Base-by-base conservation (phyloP, 2,329 filamentous ascomycete species). In the Colletotrichum eleusines region DNA sequence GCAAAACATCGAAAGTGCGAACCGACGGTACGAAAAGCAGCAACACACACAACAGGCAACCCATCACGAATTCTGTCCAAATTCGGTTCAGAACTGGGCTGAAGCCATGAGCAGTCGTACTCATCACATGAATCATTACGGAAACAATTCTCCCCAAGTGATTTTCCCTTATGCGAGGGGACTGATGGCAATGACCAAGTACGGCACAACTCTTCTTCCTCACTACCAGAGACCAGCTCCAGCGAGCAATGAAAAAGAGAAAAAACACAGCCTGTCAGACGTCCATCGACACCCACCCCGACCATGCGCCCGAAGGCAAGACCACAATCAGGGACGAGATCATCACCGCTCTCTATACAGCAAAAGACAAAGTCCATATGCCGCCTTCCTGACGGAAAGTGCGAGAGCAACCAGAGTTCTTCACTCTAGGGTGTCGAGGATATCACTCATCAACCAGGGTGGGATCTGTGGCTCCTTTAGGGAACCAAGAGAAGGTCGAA, bases 391-490 rank as follows among this genome's bases (percentile, higher is more conserved):
- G 88, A 79, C 88, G 85, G 87, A 85, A 83, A 86, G 87, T 76
- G 72, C 88, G 87, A 88, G 84, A 87, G 86, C 80, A 84, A 87
- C 80, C 80, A 81, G 80, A 87, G 84, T 84, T 86, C 87, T 92
- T 95, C 93, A 96, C 93, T 94, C 92, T 93, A 89, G 91, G 92
- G 92, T 86, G 87, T 87, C 90, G 93, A 93, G 92, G 93, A 93
- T 91, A 89, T 93, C 79, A 84, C 82, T 97, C 94, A 96, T 97
- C 94, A 93, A 92, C 93, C 93, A 94, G 93, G 92, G 91, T 95
- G 89, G 90, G 90, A 89, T 94, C 92, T 95, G 92, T 94, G 89
- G 93, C 94, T 97, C 88, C 88, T 92, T 89, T 94, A 88, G 90
- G 90, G 89, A 95, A 92, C 90, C 94, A 92, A 96, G 93, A 94